Conservation (phyloP, 148 eudicot genomes). For the Hydrangea macrophylla region DNA sequence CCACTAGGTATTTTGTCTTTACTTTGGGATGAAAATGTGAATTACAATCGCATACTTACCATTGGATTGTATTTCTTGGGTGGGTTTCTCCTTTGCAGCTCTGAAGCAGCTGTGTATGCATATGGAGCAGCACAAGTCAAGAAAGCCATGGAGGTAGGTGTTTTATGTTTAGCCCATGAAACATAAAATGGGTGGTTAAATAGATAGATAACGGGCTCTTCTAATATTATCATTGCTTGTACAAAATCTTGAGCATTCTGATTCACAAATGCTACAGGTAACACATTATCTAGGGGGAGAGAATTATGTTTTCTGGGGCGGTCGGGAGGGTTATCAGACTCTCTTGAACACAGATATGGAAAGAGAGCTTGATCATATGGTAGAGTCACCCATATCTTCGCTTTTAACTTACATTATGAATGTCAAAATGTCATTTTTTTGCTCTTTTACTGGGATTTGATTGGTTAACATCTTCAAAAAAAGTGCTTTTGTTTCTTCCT, state of each 20-base stretch:
- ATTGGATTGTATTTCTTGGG: not conserved
- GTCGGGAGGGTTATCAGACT: conserved; percentile 97
- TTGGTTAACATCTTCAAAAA: not conserved
- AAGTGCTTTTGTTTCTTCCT: not conserved
- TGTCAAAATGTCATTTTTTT: not conserved
- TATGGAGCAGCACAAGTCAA: conserved; percentile 96
- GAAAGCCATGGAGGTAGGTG: conserved; percentile 94
- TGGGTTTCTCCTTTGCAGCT: conserved; percentile 43
- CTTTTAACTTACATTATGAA: not conserved
- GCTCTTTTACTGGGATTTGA: not conserved
- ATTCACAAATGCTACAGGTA: too few species aligned
- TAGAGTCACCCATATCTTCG: conserved; percentile 22
- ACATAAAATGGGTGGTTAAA: conserved; percentile 2
- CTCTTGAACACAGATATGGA: conserved; percentile 98
- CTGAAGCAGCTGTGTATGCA: conserved; percentile 86
- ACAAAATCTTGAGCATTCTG: too few species aligned
- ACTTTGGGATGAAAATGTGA: not conserved
- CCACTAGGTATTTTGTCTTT: conserved; percentile 62
- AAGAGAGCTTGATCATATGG: conserved; percentile 93
- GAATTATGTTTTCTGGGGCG: conserved; percentile 98
- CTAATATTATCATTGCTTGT: not conserved
- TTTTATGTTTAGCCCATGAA: conserved; percentile 10
- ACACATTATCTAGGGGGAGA: conserved; percentile 98
- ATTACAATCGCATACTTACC: not conserved
- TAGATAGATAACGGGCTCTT: not conserved